Conservation (phyloP, 2,329 filamentous ascomycete species). For the Claviceps sp. region DNA sequence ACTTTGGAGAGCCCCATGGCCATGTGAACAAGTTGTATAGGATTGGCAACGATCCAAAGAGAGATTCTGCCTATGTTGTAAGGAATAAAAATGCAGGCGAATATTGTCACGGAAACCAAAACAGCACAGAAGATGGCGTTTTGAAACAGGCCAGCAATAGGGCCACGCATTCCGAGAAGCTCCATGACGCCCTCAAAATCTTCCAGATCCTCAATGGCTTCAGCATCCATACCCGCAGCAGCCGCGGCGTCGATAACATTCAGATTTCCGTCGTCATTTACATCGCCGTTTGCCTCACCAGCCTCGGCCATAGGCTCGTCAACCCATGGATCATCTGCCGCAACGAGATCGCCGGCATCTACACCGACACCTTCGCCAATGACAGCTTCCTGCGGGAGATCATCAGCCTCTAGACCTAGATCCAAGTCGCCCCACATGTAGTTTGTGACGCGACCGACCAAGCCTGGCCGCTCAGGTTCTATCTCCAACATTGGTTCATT, state of each 20-base stretch:
- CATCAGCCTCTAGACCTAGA: constrained; percentile 16
- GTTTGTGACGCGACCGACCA: constrained; percentile 31
- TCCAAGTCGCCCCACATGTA: constrained; percentile 51
- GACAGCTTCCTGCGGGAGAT: constrained; percentile 9
- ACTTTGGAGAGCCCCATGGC: constrained; percentile 65
- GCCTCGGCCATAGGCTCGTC: constrained; percentile 15
- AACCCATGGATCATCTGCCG: constrained; percentile 21
- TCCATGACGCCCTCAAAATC: constrained; percentile 95
- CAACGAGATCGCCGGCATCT: constrained; percentile 45
- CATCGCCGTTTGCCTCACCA: constrained; percentile 22
- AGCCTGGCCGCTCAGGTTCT: constrained; percentile 10
- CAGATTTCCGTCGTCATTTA: constrained; percentile 17
- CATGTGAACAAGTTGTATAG: constrained; percentile 60
- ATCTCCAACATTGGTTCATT: constrained; percentile 6
- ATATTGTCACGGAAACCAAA: constrained; percentile 75
- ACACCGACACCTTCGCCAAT: constrained; percentile 21
- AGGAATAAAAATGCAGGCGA: constrained; percentile 75
- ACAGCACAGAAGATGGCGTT: constrained; percentile 92
- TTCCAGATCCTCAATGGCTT: constrained; percentile 73
- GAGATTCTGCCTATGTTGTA: constrained; percentile 84
- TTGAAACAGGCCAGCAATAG: constrained; percentile 77
- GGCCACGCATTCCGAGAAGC: constrained; percentile 90
- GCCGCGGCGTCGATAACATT: constrained; percentile 26
- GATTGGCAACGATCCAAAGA: constrained; percentile 67
- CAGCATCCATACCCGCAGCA: constrained; percentile 56